Percentiles rank a stretch among this genome's conserved stretches.
phyloP scores from a whole-genome alignment of 1,284 basidiomycete genomes.

The Irpex lacteus region DNA sequence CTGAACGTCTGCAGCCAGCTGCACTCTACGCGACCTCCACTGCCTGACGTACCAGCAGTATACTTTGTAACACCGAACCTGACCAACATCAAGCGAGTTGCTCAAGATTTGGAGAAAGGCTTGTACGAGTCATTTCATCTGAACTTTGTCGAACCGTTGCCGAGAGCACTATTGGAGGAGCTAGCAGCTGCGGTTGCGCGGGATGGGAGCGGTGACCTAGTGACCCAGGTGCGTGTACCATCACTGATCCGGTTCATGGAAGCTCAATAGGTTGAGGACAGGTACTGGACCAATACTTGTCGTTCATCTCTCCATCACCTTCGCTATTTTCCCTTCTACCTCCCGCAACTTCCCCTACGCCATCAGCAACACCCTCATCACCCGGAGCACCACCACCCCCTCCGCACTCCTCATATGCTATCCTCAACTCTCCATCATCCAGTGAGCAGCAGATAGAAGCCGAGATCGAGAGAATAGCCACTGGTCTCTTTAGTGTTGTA shows the following conservation, averaged over 20 bases:
- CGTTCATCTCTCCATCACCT: conserved; percentile 93
- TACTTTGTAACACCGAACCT: conserved; percentile 96
- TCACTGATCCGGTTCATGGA: not conserved
- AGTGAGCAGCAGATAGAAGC: conserved; percentile 90
- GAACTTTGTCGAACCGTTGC: conserved; percentile 92
- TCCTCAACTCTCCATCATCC: conserved; percentile 91
- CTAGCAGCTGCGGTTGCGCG: conserved; percentile 87
- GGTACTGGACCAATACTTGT: conserved; percentile 95
- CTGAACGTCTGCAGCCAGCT: conserved; percentile 64
- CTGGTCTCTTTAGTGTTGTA: conserved; percentile 90
- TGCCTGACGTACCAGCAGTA: conserved; percentile 95
- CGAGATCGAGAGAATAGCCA: conserved; percentile 91
- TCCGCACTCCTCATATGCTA: conserved; percentile 63
- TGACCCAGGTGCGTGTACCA: conserved; percentile 64
- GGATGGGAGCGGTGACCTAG: conserved; percentile 81
- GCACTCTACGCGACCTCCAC: conserved; percentile 83
- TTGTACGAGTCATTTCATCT: conserved; percentile 94
- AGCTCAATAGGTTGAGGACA: conserved; percentile 27
- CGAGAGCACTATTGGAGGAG: conserved; percentile 89
- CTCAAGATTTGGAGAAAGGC: conserved; percentile 82
- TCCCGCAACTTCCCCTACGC: conserved; percentile 32
- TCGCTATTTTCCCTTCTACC: conserved; percentile 92
- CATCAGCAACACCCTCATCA: conserved; percentile 30
- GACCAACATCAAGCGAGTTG: conserved; percentile 85
- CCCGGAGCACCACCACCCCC: conserved; percentile 27